Base-by-base conservation (phyloP, 2,329 filamentous ascomycete species). In the Ploettnerulaceae sp. region DNA sequence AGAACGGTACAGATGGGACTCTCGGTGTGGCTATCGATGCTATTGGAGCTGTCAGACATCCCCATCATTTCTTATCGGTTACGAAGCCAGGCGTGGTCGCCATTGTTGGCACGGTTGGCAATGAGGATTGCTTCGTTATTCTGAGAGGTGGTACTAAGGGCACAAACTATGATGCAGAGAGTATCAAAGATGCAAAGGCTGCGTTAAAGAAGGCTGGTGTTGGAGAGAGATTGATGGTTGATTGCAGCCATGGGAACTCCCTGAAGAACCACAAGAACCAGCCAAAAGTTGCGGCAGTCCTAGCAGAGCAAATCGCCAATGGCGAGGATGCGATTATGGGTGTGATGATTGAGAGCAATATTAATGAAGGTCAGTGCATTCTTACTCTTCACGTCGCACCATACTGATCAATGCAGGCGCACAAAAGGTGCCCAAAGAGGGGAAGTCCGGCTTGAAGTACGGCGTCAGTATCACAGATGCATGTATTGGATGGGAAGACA, bases 261-360 rank as follows among this genome's bases (percentile, higher is more conserved):
- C 73, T 84, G 65, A 98, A 98, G 78, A 81, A 97, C 70, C 91
- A 97, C 76, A 89, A 82, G 72, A 98, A 97, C 69, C 93, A 98
- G 71, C 90, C 90, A 57, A 89, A 91, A 75, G 93, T 98, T 15
- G 90, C 89, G 3, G 82, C 81, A 40, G 78, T 75, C 8, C 67
- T 98, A 47, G 89, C 87, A 2, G 82, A 86, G 62, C 93, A 98
- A 71, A 86, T 98, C 50, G 76, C 83, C 45, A 79, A 77, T 48
- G 93, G 93, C 26, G 91, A 97, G 71, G 49, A 59, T 17, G 84
- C 75, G 38, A 93, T 98, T 63, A 91, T 96, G 81, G 93, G 93
- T 61, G 88, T 97, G 50, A 98, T 98, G 93, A 95, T 98, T 62
- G 93, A 98, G 74, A 94, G 87, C 68, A 87, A 97, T 68, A 94